Evolutionary conservation across 2,329 filamentous ascomycete genomes (phyloP).

Genomic region (Canariomyces notabilis): DNA sequence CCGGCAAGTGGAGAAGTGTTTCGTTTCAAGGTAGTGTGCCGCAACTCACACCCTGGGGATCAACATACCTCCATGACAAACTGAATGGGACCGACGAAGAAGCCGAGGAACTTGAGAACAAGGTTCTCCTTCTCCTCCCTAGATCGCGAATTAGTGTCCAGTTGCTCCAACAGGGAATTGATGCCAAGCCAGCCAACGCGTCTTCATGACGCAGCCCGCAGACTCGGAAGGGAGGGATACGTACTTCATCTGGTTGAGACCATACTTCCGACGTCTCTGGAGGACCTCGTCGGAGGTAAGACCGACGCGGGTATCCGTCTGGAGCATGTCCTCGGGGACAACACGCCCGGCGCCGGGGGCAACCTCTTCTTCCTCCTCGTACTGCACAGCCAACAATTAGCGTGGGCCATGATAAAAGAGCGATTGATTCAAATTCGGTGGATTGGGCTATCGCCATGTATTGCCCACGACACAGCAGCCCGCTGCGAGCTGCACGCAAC

Average conservation of each 20-base stretch:
- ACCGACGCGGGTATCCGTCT: conserved; percentile 67
- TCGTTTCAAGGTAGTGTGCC: conserved; percentile 21
- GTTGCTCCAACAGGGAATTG: too few relatives aligned
- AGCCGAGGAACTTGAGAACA: conserved; percentile 74
- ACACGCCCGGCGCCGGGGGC: conserved; percentile 49
- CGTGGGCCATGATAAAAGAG: neutral
- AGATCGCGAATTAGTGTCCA: conserved; percentile 8
- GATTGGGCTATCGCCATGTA: neutral
- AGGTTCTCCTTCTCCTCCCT: conserved; percentile 79
- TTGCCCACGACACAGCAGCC: neutral
- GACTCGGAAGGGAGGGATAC: neutral
- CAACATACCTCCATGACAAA: conserved; percentile 81
- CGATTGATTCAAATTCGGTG: too few relatives aligned
- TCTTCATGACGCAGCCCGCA: neutral
- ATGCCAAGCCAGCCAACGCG: neutral
- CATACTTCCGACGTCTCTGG: conserved; percentile 63
- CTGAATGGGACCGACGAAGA: conserved; percentile 85
- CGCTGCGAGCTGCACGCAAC: neutral
- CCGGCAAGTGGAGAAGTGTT: conserved; percentile 20
- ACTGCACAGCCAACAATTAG: conserved; percentile 36
- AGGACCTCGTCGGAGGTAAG: conserved; percentile 67
- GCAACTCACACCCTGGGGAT: conserved; percentile 7
- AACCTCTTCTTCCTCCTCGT: conserved; percentile 47
- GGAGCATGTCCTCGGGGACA: conserved; percentile 63
- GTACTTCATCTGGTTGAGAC: conserved; percentile 73